Evolutionary conservation across 2,329 filamentous ascomycete species (phyloP).

Genomic region (Aureobasidium melanogenum): DNA sequence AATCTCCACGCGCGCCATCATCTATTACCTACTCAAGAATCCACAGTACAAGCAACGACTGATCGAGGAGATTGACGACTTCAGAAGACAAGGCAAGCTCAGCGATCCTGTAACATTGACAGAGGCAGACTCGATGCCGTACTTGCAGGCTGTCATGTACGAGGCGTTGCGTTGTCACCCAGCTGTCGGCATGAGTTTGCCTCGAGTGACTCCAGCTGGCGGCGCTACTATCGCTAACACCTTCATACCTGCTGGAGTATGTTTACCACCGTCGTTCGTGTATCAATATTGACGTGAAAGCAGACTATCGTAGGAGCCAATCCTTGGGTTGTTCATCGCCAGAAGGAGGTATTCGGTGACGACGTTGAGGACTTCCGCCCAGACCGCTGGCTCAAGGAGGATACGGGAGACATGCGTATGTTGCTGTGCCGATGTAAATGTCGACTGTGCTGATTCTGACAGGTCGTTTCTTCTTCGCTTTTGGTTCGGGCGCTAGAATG

Average conservation of each 20-base stretch:
- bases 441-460: not conserved
- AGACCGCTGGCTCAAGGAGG: slow-evolving; percentile 27
- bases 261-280: not conserved
- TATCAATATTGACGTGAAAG: not conserved
- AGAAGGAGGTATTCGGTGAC: slow-evolving; percentile 22
- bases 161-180: slow-evolving; percentile 36
- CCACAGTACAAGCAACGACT: slow-evolving; percentile 23
- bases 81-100: slow-evolving; percentile 19
- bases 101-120: slow-evolving; percentile 22
- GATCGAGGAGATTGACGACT: slow-evolving; percentile 27
- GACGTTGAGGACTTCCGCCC: slow-evolving; percentile 28
- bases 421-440: not conserved
- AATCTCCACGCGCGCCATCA: slow-evolving; percentile 28
- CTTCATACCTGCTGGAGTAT: slow-evolving; percentile 22
- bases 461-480: slow-evolving; percentile 28
- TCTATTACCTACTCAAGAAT: slow-evolving; percentile 31
- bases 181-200: slow-evolving; percentile 32
- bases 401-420: slow-evolving; percentile 16
- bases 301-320: slow-evolving; percentile 23
- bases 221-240: slow-evolving; percentile 29
- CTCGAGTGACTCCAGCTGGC: slow-evolving; percentile 30
- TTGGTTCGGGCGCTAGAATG: slow-evolving; percentile 25
- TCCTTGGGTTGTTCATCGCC: slow-evolving; percentile 27
- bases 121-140: slow-evolving; percentile 30
- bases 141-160: slow-evolving; percentile 36